Evolutionary conservation across 768 basidiomycete genomes (phyloP), one percentile per base, ranked within the genome.

Genomic region (Lactarius pseudohatsudake): DNA sequence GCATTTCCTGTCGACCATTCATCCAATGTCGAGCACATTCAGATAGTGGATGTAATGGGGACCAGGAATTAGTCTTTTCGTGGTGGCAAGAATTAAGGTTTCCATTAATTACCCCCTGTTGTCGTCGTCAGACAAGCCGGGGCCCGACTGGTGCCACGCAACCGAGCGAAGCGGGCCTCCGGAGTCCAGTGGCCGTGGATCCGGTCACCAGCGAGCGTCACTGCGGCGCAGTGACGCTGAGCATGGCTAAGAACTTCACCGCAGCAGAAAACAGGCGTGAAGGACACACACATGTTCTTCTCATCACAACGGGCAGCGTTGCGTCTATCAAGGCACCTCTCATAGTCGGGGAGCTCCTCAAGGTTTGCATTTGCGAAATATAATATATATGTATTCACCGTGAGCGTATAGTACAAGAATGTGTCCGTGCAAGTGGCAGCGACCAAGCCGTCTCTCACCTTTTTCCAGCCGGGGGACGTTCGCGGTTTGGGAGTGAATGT

Each of bases 261-360:
- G 71, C 72, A 16, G 38, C 47, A 4, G 62, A 26, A 16, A 64
- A 62, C 40, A 81, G 83, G 53, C 73, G 69, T 11, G 74, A 78
- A 22, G 82, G 81, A 1, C 76, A 75, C 67, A 81, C 78, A 0
- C 90, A 96, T 73, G 85, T 97, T 54, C 77, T 98, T 4, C 81
- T 98, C 45, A 87, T 98, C 66, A 88, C 91, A 0, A 92, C 94
- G 0, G 96, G 96, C n/a, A 95, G 92, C 73, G 96, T 99, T 10
- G 96, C 96, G 0, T 94, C 94, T 60, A 85, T 98, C 74, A 98
- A 98, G 73, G 88, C 88, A 1, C 94, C 96, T 4, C 82, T 97
- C 61, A 97, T 99, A 65, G 92, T 93, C 22, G 76, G 81, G 34
- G 90, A 89, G 69, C 81, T 98, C 36, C 79, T 90, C 53, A 78